Evolutionary conservation across 441 rosid species (phyloP).

Genomic region (Gossypium davidsonii): DNA sequence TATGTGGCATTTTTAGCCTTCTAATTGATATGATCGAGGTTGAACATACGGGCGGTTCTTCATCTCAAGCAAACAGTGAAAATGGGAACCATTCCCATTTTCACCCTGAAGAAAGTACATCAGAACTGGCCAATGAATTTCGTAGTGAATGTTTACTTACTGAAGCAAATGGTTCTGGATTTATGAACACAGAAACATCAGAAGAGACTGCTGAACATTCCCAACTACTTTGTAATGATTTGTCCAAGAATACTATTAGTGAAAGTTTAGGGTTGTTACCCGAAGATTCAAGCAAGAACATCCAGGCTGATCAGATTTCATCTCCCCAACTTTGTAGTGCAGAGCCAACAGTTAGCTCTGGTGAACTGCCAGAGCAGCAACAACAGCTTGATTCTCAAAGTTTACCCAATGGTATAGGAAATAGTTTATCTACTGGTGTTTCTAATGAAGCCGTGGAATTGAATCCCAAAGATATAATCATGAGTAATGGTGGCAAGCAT

Average conservation of each 20-base stretch:
- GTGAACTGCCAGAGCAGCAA: constrained; percentile 3
- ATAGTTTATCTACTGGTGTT: background rate
- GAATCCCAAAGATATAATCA: constrained; percentile 13
- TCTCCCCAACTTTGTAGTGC: background rate
- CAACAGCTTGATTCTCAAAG: constrained; percentile 5
- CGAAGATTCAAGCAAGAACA: constrained; percentile 17
- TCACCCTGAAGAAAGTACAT: constrained; percentile 20
- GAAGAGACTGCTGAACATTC: background rate
- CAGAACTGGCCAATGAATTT: constrained; percentile 22
- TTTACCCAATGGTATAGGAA: constrained; percentile 4
- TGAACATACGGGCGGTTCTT: constrained; percentile 30
- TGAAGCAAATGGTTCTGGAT: background rate
- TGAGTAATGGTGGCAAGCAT: background rate
- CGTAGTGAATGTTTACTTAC: constrained; percentile 9
- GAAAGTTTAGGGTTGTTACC: constrained; percentile 11
- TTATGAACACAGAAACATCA: too few relatives aligned
- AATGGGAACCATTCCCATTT: constrained; percentile 16
- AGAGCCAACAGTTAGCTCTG: constrained; percentile 2
- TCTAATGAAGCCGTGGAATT: constrained; percentile 11
- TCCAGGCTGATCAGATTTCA: background rate
- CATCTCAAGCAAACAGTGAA: constrained; percentile 29
- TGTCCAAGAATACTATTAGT: background rate
- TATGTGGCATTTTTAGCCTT: constrained; percentile 18
- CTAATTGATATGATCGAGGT: constrained; percentile 28
- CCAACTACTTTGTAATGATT: constrained; percentile 8